Percentiles rank a stretch among this genome's conserved stretches.
Evolutionary conservation across 2,329 filamentous ascomycete species (phyloP).

Genomic region (Epichloe baconii): DNA sequence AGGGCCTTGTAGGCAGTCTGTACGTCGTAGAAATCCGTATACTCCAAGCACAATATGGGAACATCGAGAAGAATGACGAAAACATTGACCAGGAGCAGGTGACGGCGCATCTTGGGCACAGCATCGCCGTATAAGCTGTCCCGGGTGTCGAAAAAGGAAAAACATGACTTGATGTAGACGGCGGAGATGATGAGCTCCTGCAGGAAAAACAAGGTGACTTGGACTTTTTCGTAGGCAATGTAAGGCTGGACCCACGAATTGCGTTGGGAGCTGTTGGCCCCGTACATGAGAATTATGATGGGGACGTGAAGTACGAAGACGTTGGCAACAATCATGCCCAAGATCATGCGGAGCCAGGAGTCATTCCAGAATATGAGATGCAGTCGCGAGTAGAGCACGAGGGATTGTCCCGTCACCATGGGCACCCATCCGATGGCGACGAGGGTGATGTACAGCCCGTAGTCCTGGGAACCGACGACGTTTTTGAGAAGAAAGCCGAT

Average conservation of each 20-base stretch:
- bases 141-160: conserved; percentile 31
- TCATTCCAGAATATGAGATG: conserved; percentile 42
- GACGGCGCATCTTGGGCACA: conserved; percentile 13
- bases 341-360: conserved; percentile 31
- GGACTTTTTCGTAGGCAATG: conserved; percentile 34
- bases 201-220: conserved; percentile 40
- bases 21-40: conserved; percentile 14
- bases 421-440: conserved; percentile 15
- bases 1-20: conserved; percentile 20
- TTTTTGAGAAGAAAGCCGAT: conserved; percentile 33
- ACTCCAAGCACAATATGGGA: conserved; percentile 18
- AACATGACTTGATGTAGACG: conserved; percentile 38
- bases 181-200: conserved; percentile 39
- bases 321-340: conserved; percentile 44
- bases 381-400: conserved; percentile 49
- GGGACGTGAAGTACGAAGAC: conserved; percentile 38
- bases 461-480: conserved; percentile 10
- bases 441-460: conserved; percentile 9
- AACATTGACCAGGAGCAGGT: conserved; percentile 29
- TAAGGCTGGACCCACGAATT: conserved; percentile 16
- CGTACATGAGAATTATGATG: conserved; percentile 43
- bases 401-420: conserved; percentile 46
- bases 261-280: conserved; percentile 23
- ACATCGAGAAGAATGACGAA: conserved; percentile 28
- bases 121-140: conserved; percentile 11